Base-by-base conservation (phyloP, 2,329 filamentous ascomycete species). In the Fusarium buxicola region DNA sequence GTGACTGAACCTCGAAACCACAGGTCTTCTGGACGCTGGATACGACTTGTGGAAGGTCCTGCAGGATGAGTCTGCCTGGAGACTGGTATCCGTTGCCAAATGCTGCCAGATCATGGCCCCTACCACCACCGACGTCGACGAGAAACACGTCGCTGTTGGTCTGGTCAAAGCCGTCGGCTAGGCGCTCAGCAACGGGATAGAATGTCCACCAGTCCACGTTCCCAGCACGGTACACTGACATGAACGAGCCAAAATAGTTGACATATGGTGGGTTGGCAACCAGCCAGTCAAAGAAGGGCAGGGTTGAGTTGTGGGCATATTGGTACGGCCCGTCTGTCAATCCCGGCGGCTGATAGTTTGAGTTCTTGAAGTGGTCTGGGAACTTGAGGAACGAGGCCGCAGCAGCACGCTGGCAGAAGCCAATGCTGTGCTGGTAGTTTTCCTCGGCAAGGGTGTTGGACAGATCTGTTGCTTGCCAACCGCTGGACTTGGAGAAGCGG, bases 21-120 rank as follows among this genome's bases (percentile, higher is more conserved):
- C 32, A 13, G 36, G 40, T 25, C 9, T 59, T 5, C 15, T 38
- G 8, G 18, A 56, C 55, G 7, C 43, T 53, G 8, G 55, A 55
- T 6, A 61, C 60, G 8, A 68, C 53, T 25, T 66, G 62, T 9
- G 57, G 55, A 7, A 70, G 40, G 7, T 72, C 66, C 24, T 72
- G 58, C 1, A 72, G 25, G 16, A 71, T 31, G 25, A 57, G 16
- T 18, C 40, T 39, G 21, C 58, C 40, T 9, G 47, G 44, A 11
- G 16, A 16, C 38, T 53, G 7, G 4, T 51, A 24, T 8, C 56
- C 44, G 24, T 24, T 34, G 3, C 34, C 41, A 15, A 72, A 69
- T 0, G 61, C 58, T n/a, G 47, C 54, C 7, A 71, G 41, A 5
- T 61, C 62, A 21, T 70, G 68, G 2, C 65, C 65, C 12, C 55